Evolutionary conservation across 148 eudicot genomes (phyloP).

Genomic region (Selenicereus undatus): DNA sequence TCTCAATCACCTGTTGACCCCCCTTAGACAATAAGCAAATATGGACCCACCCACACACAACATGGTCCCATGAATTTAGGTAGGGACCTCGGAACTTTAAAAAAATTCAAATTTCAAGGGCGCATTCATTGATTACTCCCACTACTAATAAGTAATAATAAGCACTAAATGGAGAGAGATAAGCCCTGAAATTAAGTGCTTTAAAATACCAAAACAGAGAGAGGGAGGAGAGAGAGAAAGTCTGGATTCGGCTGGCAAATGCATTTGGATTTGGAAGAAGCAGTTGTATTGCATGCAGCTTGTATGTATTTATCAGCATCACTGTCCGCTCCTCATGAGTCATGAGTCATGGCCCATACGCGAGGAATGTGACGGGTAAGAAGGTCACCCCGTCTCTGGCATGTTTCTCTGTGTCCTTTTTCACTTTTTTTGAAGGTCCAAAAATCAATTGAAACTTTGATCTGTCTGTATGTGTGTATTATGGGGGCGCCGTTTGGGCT

Average conservation of each 20-base stretch:
- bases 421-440: too few relatives aligned
- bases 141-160: too few relatives aligned
- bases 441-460: too few relatives aligned
- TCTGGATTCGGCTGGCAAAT: slow-evolving; percentile 3
- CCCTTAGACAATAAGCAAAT: neutral
- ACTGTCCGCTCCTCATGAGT: too few relatives aligned
- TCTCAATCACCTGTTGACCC: neutral
- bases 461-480: too few relatives aligned
- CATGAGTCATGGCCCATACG: too few relatives aligned
- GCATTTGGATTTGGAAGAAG: neutral
- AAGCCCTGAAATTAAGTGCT: neutral
- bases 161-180: neutral
- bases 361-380: too few relatives aligned
- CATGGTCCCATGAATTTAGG: slow-evolving; percentile 10
- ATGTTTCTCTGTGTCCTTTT: too few relatives aligned
- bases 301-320: too few relatives aligned
- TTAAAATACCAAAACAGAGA: neutral
- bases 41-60: neutral
- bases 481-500: too few relatives aligned
- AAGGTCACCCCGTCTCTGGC: too few relatives aligned
- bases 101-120: slow-evolving; percentile 1
- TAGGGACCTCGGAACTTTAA: slow-evolving; percentile 9
- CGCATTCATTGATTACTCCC: neutral
- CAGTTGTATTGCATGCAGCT: neutral
- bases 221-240: neutral